These are phyloP conservation scores for Nyssa sinensis DNA, from an alignment of 148 eudicot species.

Conservation along the genomic window DNA sequence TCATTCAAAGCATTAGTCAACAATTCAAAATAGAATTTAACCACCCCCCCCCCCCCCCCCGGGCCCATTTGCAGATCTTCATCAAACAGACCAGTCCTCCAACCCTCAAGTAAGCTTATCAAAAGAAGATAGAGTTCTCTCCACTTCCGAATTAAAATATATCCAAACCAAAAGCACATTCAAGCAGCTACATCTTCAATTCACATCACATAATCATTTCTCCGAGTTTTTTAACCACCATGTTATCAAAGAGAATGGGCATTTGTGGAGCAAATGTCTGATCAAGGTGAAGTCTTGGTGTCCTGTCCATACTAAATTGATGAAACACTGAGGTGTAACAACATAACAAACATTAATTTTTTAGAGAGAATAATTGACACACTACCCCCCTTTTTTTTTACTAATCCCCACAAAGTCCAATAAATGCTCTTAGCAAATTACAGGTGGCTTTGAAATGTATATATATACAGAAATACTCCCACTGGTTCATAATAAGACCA, in stretches of 20 bases:
- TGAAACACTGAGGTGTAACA: not conserved
- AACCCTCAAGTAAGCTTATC: not conserved
- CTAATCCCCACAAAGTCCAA: not conserved
- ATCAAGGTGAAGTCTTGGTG: not conserved
- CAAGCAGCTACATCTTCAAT: too few species aligned
- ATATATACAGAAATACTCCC: not conserved
- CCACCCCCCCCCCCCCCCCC: not conserved
- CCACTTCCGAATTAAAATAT: too few species aligned
- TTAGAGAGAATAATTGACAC: not conserved
- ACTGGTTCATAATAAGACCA: not conserved
- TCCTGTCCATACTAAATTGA: not conserved
- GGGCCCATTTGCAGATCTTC: not conserved
- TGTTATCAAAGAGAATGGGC: not conserved
- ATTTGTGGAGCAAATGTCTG: not conserved
- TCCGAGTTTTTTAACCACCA: too few species aligned
- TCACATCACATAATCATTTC: too few species aligned
- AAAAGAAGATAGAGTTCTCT: too few species aligned
- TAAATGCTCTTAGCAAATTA: not conserved
- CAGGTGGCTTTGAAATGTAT: not conserved
- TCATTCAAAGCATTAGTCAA: not conserved
- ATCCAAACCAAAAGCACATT: too few species aligned
- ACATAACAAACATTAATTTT: not conserved
- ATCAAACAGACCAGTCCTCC: not conserved
- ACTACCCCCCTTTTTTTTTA: not conserved
- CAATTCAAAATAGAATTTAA: not conserved